These are phyloP conservation scores for Pterulicium gracile DNA, from an alignment of 1,284 basidiomycete species.

Conservation along the genomic window DNA sequence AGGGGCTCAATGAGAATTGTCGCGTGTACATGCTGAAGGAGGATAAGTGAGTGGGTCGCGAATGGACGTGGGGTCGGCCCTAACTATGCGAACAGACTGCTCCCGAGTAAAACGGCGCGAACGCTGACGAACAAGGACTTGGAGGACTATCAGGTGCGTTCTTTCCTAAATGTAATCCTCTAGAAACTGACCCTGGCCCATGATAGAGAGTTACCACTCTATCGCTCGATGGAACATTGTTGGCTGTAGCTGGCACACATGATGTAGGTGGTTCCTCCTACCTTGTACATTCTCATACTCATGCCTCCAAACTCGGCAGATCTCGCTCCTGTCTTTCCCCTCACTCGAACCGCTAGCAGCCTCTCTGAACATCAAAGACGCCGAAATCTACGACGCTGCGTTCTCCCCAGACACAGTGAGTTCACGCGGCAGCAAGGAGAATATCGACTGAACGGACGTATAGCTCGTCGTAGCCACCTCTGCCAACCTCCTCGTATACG, in stretches of 20 bases:
- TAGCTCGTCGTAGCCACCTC: constrained; percentile 61
- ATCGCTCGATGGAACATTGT: constrained; percentile 48
- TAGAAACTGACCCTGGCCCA: constrained; percentile 10
- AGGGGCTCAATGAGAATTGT: constrained; percentile 74
- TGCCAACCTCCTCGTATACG: constrained; percentile 49
- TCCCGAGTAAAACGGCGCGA: constrained; percentile 18
- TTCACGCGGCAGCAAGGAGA: constrained; percentile 5
- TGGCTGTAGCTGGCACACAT: constrained; percentile 54
- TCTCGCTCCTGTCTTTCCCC: constrained; percentile 35
- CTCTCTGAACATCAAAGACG: constrained; percentile 37
- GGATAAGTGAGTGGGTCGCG: constrained; percentile 35
- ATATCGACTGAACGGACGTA: neutral
- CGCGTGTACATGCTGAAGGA: constrained; percentile 56
- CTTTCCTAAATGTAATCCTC: neutral
- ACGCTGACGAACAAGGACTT: constrained; percentile 49
- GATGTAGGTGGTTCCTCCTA: constrained; percentile 45
- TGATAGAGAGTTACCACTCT: constrained; percentile 71
- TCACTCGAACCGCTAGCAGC: constrained; percentile 39
- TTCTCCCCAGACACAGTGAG: constrained; percentile 46
- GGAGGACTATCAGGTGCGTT: constrained; percentile 75
- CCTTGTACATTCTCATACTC: neutral
- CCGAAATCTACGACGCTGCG: constrained; percentile 68
- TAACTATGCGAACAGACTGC: neutral
- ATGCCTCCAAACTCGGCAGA: constrained; percentile 3
- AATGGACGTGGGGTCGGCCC: neutral